Percentiles rank a stretch among this genome's conserved stretches.
phyloP scores from a whole-genome alignment of 2,329 filamentous ascomycete genomes.

The Epichloe gansuensis region DNA sequence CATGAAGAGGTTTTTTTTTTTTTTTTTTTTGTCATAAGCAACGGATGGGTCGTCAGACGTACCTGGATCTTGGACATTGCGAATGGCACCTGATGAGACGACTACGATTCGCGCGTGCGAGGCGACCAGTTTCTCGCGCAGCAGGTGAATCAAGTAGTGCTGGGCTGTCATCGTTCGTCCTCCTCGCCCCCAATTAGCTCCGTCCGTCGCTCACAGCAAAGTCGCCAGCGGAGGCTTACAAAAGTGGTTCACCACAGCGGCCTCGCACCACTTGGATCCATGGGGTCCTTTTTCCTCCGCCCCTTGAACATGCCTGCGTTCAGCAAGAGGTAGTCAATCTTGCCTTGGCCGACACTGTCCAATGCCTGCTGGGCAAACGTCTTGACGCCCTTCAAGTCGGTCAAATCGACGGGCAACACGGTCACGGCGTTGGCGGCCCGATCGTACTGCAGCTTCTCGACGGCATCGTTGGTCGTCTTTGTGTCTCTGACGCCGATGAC shows the following conservation, averaged over 20 bases:
- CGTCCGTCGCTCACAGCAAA: background rate
- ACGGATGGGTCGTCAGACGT: constrained; percentile 6
- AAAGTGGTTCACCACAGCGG: constrained; percentile 39
- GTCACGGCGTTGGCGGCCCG: constrained; percentile 26
- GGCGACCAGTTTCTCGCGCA: constrained; percentile 34
- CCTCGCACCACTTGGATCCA: constrained; percentile 38
- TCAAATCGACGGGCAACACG: constrained; percentile 36
- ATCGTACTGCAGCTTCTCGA: constrained; percentile 30
- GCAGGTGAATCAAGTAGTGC: constrained; percentile 38
- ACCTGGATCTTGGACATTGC: constrained; percentile 27
- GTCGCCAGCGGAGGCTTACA: constrained; percentile 21
- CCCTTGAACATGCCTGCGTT: constrained; percentile 34
- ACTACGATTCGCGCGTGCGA: constrained; percentile 36
- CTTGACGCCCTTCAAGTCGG: constrained; percentile 31
- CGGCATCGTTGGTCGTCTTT: constrained; percentile 27
- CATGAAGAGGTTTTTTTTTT: too few relatives aligned
- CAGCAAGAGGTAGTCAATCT: constrained; percentile 36
- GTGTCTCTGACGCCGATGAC: constrained; percentile 39
- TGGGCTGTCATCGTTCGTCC: constrained; percentile 27
- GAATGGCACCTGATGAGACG: constrained; percentile 38
- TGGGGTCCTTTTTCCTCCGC: constrained; percentile 22
- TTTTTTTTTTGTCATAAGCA: too few relatives aligned
- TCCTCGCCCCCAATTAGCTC: too few relatives aligned
- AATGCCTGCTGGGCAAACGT: constrained; percentile 33
- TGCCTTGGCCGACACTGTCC: constrained; percentile 25